A percentile compares a stretch with the other conserved stretches of the same genome.
Conservation (phyloP, 768 basidiomycete species). For the Rhodocollybia butyracea region DNA sequence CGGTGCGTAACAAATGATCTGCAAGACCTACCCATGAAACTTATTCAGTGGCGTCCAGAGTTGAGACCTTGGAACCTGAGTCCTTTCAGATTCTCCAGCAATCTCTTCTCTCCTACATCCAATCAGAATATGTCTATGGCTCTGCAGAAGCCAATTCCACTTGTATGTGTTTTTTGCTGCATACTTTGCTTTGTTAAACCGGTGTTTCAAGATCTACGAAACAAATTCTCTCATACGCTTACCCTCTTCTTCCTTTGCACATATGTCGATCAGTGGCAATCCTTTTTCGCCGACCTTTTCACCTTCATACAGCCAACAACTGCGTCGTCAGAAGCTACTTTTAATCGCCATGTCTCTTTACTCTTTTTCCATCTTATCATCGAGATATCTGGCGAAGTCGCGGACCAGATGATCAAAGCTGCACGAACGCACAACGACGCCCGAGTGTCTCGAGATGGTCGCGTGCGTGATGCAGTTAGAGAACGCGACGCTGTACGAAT, state of each 20-base stretch:
- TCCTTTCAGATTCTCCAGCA: conserved; percentile 72
- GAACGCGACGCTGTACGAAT: conserved; percentile 84
- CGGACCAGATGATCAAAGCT: conserved; percentile 89
- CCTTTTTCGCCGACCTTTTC: conserved; percentile 79
- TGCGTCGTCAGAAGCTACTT: conserved; percentile 51
- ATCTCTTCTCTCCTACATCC: conserved; percentile 77
- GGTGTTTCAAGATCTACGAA: conserved; percentile 67
- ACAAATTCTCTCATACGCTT: conserved; percentile 92
- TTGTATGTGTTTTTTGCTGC: conserved; percentile 52
- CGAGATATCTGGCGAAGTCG: conserved; percentile 97
- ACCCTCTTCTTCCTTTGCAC: conserved; percentile 86
- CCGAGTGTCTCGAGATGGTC: conserved; percentile 77
- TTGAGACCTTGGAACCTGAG: conserved; percentile 65
- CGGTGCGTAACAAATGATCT: conserved; percentile 47
- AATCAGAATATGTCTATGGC: conserved; percentile 85
- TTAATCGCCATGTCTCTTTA: conserved; percentile 83
- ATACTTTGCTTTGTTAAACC: conserved; percentile 10
- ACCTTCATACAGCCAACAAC: conserved; percentile 64
- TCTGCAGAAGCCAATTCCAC: conserved; percentile 76
- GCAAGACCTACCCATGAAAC: background rate
- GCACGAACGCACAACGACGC: conserved; percentile 69
- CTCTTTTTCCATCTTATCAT: conserved; percentile 89
- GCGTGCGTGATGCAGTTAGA: conserved; percentile 86
- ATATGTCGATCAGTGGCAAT: conserved; percentile 82
- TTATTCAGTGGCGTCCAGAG: conserved; percentile 33